Conservation (phyloP, 371 early-diverging fungal species). For the Dinochytrium kinnereticum region DNA sequence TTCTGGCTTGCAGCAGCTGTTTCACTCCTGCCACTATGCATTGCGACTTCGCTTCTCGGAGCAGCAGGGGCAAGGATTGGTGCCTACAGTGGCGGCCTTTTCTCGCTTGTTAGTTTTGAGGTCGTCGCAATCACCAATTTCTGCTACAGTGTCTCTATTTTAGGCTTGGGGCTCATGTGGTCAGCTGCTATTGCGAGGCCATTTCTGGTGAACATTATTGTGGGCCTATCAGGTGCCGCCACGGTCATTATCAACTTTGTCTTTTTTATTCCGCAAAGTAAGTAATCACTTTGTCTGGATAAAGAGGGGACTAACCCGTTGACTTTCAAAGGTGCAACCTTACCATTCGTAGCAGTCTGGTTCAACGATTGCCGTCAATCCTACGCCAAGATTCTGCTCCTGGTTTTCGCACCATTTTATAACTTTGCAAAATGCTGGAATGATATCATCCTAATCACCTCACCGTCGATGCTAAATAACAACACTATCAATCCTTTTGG, state of each 20-base stretch:
- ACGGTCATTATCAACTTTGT: constrained; percentile 25
- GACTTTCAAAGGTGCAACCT: not conserved
- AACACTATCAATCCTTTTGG: not conserved
- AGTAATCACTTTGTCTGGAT: too few relatives aligned
- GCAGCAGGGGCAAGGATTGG: constrained; percentile 20
- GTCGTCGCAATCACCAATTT: constrained; percentile 32
- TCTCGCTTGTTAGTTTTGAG: constrained; percentile 20
- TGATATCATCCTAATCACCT: constrained; percentile 17
- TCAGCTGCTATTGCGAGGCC: constrained; percentile 26
- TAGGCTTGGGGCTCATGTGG: constrained; percentile 20
- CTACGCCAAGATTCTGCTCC: constrained; percentile 29
- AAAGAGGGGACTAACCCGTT: too few relatives aligned
- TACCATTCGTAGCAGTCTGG: constrained; percentile 22
- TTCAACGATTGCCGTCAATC: constrained; percentile 22
- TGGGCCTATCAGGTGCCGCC: constrained; percentile 24
- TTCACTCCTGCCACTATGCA: constrained; percentile 17
- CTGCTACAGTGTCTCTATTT: constrained; percentile 20
- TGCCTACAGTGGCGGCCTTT: not conserved
- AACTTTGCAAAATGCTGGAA: constrained; percentile 25
- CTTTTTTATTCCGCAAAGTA: not conserved
- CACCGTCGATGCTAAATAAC: constrained; percentile 24
- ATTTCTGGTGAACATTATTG: constrained; percentile 25
- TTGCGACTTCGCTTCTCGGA: constrained; percentile 6
- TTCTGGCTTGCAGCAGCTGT: constrained; percentile 34
- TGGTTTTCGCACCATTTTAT: constrained; percentile 34